Base-by-base conservation (phyloP, 2,329 filamentous ascomycete genomes). In the Uncinocarpus reesii region DNA sequence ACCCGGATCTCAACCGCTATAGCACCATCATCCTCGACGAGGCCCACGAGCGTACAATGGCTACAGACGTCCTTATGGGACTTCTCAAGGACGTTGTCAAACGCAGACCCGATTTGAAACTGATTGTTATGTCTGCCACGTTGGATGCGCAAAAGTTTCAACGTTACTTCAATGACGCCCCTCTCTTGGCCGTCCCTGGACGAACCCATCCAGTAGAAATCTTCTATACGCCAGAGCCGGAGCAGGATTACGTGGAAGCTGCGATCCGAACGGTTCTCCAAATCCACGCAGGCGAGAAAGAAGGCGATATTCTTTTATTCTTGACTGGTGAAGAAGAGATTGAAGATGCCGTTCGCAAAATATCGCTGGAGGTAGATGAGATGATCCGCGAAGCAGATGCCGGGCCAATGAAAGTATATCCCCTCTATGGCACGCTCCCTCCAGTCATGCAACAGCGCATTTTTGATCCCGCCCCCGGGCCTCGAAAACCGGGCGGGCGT, bases 61-160 rank as follows among this genome's bases (percentile, higher is more conserved):
- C 90, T 18, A 98, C 93, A 7, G 92, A 98, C 73, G 92, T 98
- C 54, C 75, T 98, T 50, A 96, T 98, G 85, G 92, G 89, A 48
- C 75, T 98, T 51, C 73, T 98, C 52, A 98, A 98, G 72, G 86
- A 94, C 62, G 83, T 96, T 35, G 81, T 89, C 28, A 68, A 76
- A 58, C 80, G 88, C 59, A 78, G 92, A 51, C 78, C 86, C 3
- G 92, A 98, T 65, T 75, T 98, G 60, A 98, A 98, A 73, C 86
- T 98, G 61, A 92, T 98, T 62, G 92, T 98, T 76, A 98, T 96
- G 81, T 96, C 90, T 62, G 92, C 92, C 52, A 98, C 92, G 7
- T 78, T 98, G 47, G 92, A 98, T 69, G 92, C 92, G 4, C 84
- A 95, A 62, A 98, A 98, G 70, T 98, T 98, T 65, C 92, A 96